Evolutionary conservation across 2,329 filamentous ascomycete species (phyloP).

Genomic region (Chrysoporthe austroafricana): DNA sequence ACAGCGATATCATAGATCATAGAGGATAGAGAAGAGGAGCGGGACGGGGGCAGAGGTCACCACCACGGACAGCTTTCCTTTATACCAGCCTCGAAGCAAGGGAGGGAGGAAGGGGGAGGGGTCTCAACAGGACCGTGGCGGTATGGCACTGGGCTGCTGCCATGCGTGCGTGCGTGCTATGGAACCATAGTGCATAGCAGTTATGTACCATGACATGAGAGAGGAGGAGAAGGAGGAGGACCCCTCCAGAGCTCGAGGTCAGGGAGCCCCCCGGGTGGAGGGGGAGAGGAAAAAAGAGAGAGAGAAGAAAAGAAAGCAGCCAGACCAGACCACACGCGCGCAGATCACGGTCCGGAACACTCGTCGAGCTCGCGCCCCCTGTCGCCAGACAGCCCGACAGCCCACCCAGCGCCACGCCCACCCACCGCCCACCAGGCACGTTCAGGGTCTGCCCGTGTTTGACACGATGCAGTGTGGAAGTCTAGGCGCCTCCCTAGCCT

Average conservation of each 20-base stretch:
- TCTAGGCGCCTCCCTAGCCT: conserved; percentile 17
- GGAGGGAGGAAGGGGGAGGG: not conserved
- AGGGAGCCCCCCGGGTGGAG: conserved; percentile 12
- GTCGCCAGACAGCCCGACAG: not conserved
- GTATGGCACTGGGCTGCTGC: too few relatives aligned
- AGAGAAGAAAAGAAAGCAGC: conserved; percentile 10
- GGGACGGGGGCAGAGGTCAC: conserved; percentile 9
- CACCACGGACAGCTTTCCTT: conserved; percentile 18
- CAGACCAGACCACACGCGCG: conserved; percentile 7
- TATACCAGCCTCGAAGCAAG: conserved; percentile 16
- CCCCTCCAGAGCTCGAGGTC: conserved; percentile 18
- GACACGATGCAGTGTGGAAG: conserved; percentile 21
- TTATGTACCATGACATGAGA: not conserved
- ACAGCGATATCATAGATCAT: not conserved
- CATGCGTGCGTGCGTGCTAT: too few relatives aligned
- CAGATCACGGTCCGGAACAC: conserved; percentile 25
- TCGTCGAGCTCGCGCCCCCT: conserved; percentile 23
- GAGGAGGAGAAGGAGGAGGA: not conserved
- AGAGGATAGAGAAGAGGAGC: not conserved
- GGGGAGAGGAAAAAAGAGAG: conserved; percentile 15
- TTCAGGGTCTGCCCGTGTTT: conserved; percentile 21
- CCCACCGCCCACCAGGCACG: not conserved
- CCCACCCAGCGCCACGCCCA: not conserved
- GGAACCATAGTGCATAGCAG: too few relatives aligned
- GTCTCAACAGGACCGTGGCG: too few relatives aligned